Conservation (phyloP, 2,329 filamentous ascomycete genomes). For the Pleoardoris graminearum region DNA sequence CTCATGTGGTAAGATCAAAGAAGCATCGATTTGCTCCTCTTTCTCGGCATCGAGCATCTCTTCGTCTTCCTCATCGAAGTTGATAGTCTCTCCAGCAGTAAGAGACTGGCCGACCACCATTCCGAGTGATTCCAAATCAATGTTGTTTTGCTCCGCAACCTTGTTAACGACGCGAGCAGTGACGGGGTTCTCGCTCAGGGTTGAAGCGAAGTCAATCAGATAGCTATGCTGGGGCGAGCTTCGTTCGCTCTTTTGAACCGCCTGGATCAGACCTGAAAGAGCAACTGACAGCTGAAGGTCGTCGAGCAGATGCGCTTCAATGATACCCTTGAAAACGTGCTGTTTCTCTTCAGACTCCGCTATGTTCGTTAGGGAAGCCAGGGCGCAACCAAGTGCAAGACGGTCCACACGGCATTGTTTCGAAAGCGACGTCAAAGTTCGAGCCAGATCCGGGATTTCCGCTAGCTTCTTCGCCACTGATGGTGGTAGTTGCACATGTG, state of each 20-base stretch:
- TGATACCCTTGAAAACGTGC: conserved; percentile 61
- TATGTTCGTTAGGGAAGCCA: conserved; percentile 45
- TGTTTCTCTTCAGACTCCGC: conserved; percentile 24
- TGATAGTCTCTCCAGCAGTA: conserved; percentile 16
- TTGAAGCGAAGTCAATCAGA: conserved; percentile 36
- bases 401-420: conserved; percentile 70
- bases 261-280: conserved; percentile 66
- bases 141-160: conserved; percentile 67
- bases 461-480: conserved; percentile 71
- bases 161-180: conserved; percentile 64
- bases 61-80: conserved; percentile 51
- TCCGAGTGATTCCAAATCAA: conserved; percentile 67
- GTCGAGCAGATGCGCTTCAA: conserved; percentile 63
- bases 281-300: conserved; percentile 66
- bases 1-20: conserved; percentile 26
- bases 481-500: conserved; percentile 68
- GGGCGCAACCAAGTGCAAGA: conserved; percentile 70
- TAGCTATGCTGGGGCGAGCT: conserved; percentile 38
- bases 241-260: conserved; percentile 40
- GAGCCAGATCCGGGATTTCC: conserved; percentile 63
- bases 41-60: conserved; percentile 57
- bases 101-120: conserved; percentile 43
- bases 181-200: conserved; percentile 32
- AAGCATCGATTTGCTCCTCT: conserved; percentile 24
- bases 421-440: conserved; percentile 63